Evolutionary conservation across 805 yeast species (phyloP), one percentile per base, ranked within the genome.

Genomic region (Starmerella stigmatis): DNA sequence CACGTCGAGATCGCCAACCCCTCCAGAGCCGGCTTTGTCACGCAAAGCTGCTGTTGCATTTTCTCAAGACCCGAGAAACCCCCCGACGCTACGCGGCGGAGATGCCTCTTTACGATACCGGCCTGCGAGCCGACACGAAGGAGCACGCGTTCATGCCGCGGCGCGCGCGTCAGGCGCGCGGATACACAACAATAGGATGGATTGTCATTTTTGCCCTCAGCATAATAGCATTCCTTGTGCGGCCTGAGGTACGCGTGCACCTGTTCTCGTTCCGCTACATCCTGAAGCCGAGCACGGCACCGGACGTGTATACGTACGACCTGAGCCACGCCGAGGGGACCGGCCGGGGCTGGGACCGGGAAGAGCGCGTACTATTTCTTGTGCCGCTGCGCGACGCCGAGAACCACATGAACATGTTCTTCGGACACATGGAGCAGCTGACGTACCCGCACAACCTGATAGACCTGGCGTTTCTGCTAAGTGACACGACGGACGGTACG

Each of bases 321-420:
- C 66, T 88, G 56, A 71, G 68, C 16, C 72, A 80, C 49, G 78
- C 76, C 54, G 69, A 66, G 39, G 86, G 92, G 6, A 64, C 79
- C 12, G 72, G 72, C 6, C 73, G 77, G 43, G 96, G 96, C 7
- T 81, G 92, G 92, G 81, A 79, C 55, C 67, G 70, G 39, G 75
- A 73, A 12, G 95, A 88, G 60, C 70, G 94, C 40, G 80, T 86
- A 17, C 66, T 86, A 47, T 83, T 85, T 54, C 77, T 89, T 54
- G 94, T 88, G 10, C 96, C 96, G 6, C 69, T 86, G 54, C 76
- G 96, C 66, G 96, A 88, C 62, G 96, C 96, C 1, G 82, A 88
- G 3, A 75, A 80, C 16, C 96, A 86, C 68, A 69, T 86, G 61
- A 89, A 92, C 33, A 79, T 86, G 84, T 85, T 88, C 57, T 88